Conservation (phyloP, 2,329 filamentous ascomycete genomes). For the Teratosphaeria viscida region DNA sequence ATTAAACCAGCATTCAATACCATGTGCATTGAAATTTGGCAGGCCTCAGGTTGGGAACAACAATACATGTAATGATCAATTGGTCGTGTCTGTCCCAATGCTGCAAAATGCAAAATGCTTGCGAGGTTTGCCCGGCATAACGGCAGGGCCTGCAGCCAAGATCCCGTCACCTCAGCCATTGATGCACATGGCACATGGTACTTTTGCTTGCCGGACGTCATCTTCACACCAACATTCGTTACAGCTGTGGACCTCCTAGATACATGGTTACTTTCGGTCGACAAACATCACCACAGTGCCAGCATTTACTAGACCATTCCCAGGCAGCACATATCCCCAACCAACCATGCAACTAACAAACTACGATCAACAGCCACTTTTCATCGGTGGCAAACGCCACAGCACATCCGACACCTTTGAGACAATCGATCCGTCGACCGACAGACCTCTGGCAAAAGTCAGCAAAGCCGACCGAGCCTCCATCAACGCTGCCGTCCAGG, state of each 20-base stretch:
- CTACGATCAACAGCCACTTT: constrained; percentile 41
- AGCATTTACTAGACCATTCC: neutral
- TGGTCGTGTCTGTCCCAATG: neutral
- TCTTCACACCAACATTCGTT: neutral
- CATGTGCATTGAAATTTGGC: neutral
- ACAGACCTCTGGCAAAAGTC: constrained; percentile 58
- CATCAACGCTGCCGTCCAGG: constrained; percentile 60
- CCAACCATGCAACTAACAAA: constrained; percentile 6
- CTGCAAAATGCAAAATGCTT: neutral
- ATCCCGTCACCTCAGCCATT: neutral
- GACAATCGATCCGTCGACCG: constrained; percentile 64
- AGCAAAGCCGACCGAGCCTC: constrained; percentile 45
- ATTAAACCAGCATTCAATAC: neutral
- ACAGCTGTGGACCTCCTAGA: neutral
- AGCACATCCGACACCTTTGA: constrained; percentile 52
- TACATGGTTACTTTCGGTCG: too few relatives aligned
- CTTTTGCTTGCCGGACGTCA: neutral
- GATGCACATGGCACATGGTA: neutral
- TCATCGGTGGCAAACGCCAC: constrained; percentile 63
- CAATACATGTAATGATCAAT: neutral
- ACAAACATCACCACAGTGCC: neutral
- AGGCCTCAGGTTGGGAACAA: neutral
- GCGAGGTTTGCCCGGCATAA: neutral
- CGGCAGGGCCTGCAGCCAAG: neutral
- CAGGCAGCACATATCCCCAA: too few relatives aligned